Conservation (phyloP, 306 rosid species). For the Rosa lucieae region DNA sequence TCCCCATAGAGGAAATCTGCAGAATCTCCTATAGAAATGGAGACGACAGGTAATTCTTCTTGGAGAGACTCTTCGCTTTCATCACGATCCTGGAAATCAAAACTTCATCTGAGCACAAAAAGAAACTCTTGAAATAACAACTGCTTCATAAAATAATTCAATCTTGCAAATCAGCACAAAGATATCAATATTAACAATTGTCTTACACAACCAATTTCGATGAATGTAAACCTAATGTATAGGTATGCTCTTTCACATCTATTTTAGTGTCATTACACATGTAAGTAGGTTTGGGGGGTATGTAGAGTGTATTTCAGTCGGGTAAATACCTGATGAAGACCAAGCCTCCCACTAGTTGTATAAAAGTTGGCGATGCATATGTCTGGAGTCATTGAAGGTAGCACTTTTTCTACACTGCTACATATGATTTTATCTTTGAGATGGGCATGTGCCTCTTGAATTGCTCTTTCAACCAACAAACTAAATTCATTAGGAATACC, state of each 20-base stretch:
- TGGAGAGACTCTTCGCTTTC: constrained; percentile 55
- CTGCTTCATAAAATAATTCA: not conserved
- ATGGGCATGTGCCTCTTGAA: constrained; percentile 42
- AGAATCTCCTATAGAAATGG: constrained; percentile 69
- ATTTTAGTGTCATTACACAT: not conserved
- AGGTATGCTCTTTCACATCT: too few species aligned
- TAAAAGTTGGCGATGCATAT: constrained; percentile 72
- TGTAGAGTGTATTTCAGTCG: not conserved
- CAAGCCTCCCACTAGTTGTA: constrained; percentile 51
- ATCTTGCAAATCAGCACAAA: not conserved
- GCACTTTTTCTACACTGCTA: constrained; percentile 34
- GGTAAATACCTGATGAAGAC: constrained; percentile 62
- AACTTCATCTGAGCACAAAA: not conserved
- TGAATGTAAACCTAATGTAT: not conserved
- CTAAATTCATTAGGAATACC: constrained; percentile 41
- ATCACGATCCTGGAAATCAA: constrained; percentile 53
- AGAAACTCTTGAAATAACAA: not conserved
- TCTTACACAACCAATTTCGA: not conserved
- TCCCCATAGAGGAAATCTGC: constrained; percentile 73
- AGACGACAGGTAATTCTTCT: constrained; percentile 62
- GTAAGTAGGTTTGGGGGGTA: not conserved
- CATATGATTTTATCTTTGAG: constrained; percentile 22
- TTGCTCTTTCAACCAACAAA: constrained; percentile 35
- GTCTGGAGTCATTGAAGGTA: constrained; percentile 66
- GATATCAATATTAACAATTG: not conserved